phyloP scores from a whole-genome alignment of 148 eudicot genomes.

The Rhododendron vialii region DNA sequence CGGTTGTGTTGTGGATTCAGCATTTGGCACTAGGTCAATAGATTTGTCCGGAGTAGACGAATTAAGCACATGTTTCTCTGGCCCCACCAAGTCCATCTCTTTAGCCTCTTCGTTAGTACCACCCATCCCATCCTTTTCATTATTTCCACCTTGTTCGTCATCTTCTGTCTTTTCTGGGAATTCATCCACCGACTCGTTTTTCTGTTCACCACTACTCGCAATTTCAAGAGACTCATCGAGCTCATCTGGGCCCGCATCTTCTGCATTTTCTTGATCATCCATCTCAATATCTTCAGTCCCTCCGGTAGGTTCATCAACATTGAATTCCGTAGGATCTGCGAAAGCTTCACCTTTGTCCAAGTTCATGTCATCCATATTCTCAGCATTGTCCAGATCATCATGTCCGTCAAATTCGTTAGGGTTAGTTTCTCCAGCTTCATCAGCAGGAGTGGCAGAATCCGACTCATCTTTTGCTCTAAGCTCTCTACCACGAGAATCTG shows the following conservation, averaged over 20 bases:
- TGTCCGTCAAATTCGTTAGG: constrained; percentile 35
- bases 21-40: constrained; percentile 29
- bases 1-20: constrained; percentile 43
- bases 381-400: constrained; percentile 34
- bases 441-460: constrained; percentile 35
- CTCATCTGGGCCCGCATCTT: constrained; percentile 44
- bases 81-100: constrained; percentile 27
- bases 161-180: constrained; percentile 32
- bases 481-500: constrained; percentile 53
- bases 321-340: constrained; percentile 50
- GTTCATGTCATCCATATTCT: constrained; percentile 47
- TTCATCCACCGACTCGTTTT: constrained; percentile 34
- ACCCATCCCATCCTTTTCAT: constrained; percentile 30
- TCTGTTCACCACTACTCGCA: constrained; percentile 37
- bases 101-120: constrained; percentile 31
- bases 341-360: constrained; percentile 59
- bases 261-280: constrained; percentile 44
- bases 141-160: constrained; percentile 34
- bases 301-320: constrained; percentile 46
- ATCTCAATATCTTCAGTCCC: constrained; percentile 40
- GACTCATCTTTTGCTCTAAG: constrained; percentile 84
- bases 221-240: constrained; percentile 31
- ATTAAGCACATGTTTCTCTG: constrained; percentile 37
- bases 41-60: constrained; percentile 22
- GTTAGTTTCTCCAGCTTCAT: constrained; percentile 40